Evolutionary conservation across 495 filamentous ascomycete genomes (phyloP).

Genomic region (Paragyromitra xinjiangensis): DNA sequence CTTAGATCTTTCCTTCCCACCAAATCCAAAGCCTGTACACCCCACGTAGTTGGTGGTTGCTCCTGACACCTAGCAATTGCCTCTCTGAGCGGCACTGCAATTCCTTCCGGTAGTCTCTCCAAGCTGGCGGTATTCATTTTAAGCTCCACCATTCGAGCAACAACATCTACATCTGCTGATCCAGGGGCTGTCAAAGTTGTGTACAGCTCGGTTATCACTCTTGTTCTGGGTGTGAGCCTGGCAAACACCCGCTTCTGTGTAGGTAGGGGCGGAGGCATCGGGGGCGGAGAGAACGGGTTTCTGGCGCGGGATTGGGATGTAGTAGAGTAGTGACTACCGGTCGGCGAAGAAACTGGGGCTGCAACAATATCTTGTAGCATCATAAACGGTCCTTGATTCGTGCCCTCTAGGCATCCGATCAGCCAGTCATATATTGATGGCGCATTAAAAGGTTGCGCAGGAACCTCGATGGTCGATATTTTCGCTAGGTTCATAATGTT

Average conservation of each 20-base stretch:
- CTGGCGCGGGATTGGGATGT: slow-evolving; percentile 54
- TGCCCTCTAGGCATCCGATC: slow-evolving; percentile 69
- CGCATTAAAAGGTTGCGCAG: slow-evolving; percentile 69
- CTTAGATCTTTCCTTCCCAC: slow-evolving; percentile 84
- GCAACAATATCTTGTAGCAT: slow-evolving; percentile 69
- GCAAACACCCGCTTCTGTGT: slow-evolving; percentile 55
- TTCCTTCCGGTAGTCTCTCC: slow-evolving; percentile 84
- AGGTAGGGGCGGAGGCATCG: slow-evolving; percentile 47
- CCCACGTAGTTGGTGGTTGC: slow-evolving; percentile 80
- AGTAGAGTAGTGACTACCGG: slow-evolving; percentile 56
- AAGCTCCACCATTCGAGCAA: slow-evolving; percentile 69
- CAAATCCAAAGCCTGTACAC: slow-evolving; percentile 71
- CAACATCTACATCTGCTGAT: slow-evolving; percentile 62
- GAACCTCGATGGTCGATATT: slow-evolving; percentile 62
- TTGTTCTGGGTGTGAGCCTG: slow-evolving; percentile 70
- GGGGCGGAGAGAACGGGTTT: slow-evolving; percentile 56
- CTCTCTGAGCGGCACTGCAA: slow-evolving; percentile 80
- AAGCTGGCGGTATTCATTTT: slow-evolving; percentile 68
- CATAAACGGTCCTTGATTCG: slow-evolving; percentile 63
- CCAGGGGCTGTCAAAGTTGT: slow-evolving; percentile 56
- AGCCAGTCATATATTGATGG: slow-evolving; percentile 74
- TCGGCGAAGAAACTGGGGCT: slow-evolving; percentile 59
- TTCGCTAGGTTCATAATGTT: slow-evolving; percentile 49
- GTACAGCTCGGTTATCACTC: slow-evolving; percentile 69
- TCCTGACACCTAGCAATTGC: slow-evolving; percentile 83